phyloP scores from a whole-genome alignment of 2,329 filamentous ascomycete genomes.

The Orbilia oligospora region DNA sequence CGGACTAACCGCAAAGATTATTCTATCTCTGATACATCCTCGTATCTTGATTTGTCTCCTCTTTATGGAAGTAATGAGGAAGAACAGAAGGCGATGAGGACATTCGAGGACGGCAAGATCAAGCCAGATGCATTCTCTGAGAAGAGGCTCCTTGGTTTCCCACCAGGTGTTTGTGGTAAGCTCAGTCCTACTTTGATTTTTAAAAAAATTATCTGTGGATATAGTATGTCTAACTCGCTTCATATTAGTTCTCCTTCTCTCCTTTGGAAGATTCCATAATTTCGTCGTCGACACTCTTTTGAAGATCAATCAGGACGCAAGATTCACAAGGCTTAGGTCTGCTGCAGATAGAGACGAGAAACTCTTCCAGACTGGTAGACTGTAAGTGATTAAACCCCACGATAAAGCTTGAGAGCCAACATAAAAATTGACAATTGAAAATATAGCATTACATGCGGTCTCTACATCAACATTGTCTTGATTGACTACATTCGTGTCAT shows the following conservation, averaged over 20 bases:
- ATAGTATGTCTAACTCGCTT: background rate
- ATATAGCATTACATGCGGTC: conserved; percentile 69
- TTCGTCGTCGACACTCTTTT: conserved; percentile 67
- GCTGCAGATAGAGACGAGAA: conserved; percentile 68
- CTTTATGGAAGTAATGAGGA: conserved; percentile 75
- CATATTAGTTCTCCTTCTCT: conserved; percentile 62
- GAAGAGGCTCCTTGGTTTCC: conserved; percentile 70
- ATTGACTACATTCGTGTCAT: conserved; percentile 73
- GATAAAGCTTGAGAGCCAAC: too few relatives aligned
- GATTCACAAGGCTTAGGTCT: conserved; percentile 64
- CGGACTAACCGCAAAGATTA: conserved; percentile 66
- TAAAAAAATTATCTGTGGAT: background rate
- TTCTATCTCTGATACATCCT: conserved; percentile 70
- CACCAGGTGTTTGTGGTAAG: conserved; percentile 71
- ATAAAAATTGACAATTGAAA: background rate
- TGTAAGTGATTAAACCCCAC: conserved; percentile 63
- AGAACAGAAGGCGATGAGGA: conserved; percentile 76
- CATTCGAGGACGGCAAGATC: conserved; percentile 70
- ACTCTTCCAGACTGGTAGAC: conserved; percentile 71
- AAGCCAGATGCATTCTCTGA: conserved; percentile 73
- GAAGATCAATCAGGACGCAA: conserved; percentile 68
- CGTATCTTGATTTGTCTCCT: conserved; percentile 71
- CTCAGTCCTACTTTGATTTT: background rate
- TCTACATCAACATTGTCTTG: conserved; percentile 72
- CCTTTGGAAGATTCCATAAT: conserved; percentile 68